A percentile compares a stretch with the other conserved stretches of the same genome.
phyloP scores from a whole-genome alignment of 352 stramenopile species.

The Bremia lactucae region DNA sequence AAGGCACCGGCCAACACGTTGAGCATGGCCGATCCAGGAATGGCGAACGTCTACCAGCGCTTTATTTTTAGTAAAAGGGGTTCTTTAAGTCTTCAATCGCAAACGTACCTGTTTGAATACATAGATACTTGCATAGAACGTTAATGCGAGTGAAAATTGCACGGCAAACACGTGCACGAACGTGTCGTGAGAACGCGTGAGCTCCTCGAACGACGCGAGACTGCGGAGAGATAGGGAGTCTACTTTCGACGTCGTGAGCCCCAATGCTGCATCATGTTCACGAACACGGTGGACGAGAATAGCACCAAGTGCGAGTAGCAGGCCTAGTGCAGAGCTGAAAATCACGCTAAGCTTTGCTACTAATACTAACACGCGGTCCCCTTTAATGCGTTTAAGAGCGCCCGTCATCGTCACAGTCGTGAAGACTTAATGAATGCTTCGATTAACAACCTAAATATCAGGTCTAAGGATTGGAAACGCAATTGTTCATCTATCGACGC shows the following conservation, averaged over 20 bases:
- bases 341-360: conserved; percentile 37
- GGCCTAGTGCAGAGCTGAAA: conserved; percentile 23
- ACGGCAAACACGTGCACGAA: conserved; percentile 46
- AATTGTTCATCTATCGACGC: too few species aligned
- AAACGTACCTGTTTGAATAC: conserved; percentile 63
- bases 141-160: conserved; percentile 53
- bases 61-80: not conserved
- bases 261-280: conserved; percentile 27
- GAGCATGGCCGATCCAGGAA: conserved; percentile 61
- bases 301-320: conserved; percentile 27
- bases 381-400: not conserved
- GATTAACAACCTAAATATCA: too few species aligned
- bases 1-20: conserved; percentile 68
- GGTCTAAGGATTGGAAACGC: too few species aligned
- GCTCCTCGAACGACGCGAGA: conserved; percentile 48
- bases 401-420: too few species aligned
- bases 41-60: conserved; percentile 58
- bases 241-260: conserved; percentile 33
- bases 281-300: conserved; percentile 39
- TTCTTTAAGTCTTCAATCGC: not conserved
- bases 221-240: conserved; percentile 45
- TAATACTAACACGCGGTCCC: conserved; percentile 11
- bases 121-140: conserved; percentile 63
- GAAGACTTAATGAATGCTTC: too few species aligned
- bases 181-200: conserved; percentile 49